Evolutionary conservation across 345 rosid species (phyloP).

Genomic region (Melaleuca quinquenervia): DNA sequence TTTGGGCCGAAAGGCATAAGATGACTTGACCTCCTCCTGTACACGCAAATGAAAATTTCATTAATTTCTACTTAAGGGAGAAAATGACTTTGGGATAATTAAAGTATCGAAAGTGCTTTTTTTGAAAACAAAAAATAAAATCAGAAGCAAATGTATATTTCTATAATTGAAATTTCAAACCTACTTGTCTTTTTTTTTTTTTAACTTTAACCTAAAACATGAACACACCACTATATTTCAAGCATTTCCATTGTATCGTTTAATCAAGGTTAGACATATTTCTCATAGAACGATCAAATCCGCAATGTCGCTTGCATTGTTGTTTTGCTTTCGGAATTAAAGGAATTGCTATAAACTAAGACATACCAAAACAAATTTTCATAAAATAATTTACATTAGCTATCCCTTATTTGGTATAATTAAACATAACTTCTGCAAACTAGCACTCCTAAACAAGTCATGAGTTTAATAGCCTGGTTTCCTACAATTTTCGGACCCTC

Average conservation of each 20-base stretch:
- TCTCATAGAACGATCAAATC: neutral
- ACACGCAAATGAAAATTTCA: neutral
- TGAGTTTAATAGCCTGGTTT: neutral
- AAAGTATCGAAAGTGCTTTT: neutral
- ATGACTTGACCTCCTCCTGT: neutral
- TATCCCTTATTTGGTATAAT: neutral
- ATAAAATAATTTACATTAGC: neutral
- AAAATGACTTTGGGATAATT: neutral
- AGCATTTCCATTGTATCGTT: too few species aligned
- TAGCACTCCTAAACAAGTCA: neutral
- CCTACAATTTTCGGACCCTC: neutral
- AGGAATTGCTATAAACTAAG: neutral
- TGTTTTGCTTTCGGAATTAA: neutral
- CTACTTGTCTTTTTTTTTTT: neutral
- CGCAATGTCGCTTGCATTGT: neutral
- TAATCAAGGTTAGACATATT: neutral
- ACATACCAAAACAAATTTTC: neutral
- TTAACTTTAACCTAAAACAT: too few species aligned
- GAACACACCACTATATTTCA: too few species aligned
- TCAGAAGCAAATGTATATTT: neutral
- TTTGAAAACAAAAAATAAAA: neutral
- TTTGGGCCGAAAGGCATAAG: neutral
- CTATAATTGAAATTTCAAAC: neutral
- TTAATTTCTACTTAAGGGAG: neutral
- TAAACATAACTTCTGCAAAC: neutral